These are phyloP conservation scores for Candida succiphila DNA, from an alignment of 805 yeast genomes.

Conservation along the genomic window DNA sequence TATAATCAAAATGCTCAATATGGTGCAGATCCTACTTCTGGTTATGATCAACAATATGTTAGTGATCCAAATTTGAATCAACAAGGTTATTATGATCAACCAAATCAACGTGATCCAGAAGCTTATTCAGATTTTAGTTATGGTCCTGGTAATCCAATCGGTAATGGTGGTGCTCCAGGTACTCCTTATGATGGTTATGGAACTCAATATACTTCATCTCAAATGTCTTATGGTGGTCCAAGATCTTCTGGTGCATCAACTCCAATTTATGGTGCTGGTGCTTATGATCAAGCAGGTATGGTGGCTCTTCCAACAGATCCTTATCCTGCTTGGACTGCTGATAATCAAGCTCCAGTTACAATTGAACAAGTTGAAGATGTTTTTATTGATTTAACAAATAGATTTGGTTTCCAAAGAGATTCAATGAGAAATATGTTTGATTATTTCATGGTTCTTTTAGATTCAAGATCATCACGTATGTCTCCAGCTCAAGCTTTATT, in stretches of 20 bases:
- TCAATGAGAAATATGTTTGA: constrained; percentile 86
- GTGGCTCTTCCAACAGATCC: constrained; percentile 83
- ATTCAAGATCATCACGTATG: constrained; percentile 80
- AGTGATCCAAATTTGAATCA: constrained; percentile 25
- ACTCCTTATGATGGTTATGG: constrained; percentile 59
- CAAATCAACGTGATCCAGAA: constrained; percentile 40
- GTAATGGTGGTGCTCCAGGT: constrained; percentile 51
- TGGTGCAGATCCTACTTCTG: constrained; percentile 32
- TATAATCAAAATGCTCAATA: constrained; percentile 19
- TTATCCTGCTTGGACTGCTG: constrained; percentile 99
- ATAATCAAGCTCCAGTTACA: constrained; percentile 79
- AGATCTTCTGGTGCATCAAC: constrained; percentile 92
- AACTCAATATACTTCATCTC: constrained; percentile 59
- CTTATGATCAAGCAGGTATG: constrained; percentile 31
- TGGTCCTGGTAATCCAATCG: constrained; percentile 33
- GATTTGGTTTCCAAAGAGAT: constrained; percentile 86
- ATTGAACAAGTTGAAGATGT: constrained; percentile 82
- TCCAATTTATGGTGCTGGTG: constrained; percentile 47
- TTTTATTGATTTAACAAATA: constrained; percentile 72
- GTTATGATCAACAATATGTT: constrained; percentile 41
- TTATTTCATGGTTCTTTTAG: constrained; percentile 38
- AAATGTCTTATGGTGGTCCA: constrained; percentile 78
- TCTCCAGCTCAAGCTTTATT: constrained; percentile 80
- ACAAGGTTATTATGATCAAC: constrained; percentile 44
- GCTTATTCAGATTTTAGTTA: constrained; percentile 53